phyloP scores from a whole-genome alignment of 148 eudicot genomes.

The Hydrangea macrophylla region DNA sequence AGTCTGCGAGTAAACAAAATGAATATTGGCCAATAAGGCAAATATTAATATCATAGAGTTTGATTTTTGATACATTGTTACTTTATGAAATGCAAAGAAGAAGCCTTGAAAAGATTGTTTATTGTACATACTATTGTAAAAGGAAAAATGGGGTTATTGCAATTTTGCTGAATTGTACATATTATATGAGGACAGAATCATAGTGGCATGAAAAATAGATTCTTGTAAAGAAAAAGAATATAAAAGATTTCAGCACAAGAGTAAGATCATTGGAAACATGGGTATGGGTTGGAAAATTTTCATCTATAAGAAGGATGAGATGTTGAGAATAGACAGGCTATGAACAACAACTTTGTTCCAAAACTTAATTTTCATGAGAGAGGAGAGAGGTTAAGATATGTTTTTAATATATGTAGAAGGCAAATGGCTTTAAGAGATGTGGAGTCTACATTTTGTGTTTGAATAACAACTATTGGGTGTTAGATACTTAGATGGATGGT shows the following conservation, averaged over 20 bases:
- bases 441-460: neutral
- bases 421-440: neutral
- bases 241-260: too few species aligned
- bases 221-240: too few species aligned
- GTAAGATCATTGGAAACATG: neutral
- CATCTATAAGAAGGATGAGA: neutral
- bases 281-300: neutral
- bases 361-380: neutral
- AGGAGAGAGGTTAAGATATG: neutral
- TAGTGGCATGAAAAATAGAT: too few species aligned
- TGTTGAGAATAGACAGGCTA: neutral
- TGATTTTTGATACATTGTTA: neutral
- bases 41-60: neutral
- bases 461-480: neutral
- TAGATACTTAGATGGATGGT: neutral
- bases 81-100: neutral
- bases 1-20: constrained; percentile 8
- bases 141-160: neutral
- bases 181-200: neutral
- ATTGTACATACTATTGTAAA: neutral
- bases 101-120: constrained; percentile 11
- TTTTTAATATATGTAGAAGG: neutral
- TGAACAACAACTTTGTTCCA: neutral
- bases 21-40: constrained; percentile 8
- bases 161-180: neutral